Conservation (phyloP, 176 grass and related monocot genomes). For the Guadua angustifolia region DNA sequence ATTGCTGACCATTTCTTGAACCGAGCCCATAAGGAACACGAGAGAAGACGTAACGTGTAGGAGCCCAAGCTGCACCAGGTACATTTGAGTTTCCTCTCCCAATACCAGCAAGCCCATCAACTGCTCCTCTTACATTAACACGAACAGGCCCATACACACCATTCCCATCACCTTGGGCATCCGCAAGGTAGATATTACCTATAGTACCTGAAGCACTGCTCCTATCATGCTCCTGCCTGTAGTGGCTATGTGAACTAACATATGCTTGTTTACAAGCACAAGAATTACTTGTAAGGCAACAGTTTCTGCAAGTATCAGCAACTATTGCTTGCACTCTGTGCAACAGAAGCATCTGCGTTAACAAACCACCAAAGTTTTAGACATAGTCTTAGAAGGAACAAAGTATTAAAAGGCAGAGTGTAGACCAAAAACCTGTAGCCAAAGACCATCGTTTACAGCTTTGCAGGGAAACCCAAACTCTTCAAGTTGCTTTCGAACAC, state of each 20-base stretch:
- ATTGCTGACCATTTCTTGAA: conserved; percentile 79
- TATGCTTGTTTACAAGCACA: conserved; percentile 97
- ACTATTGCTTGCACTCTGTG: conserved; percentile 84
- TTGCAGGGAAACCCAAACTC: conserved; percentile 98
- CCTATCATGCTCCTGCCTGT: conserved; percentile 85
- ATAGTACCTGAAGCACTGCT: conserved; percentile 66
- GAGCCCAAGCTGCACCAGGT: conserved; percentile 80
- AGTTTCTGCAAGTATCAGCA: conserved; percentile 92
- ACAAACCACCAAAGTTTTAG: conserved; percentile 50
- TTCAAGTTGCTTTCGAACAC: conserved; percentile 92
- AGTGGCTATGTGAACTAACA: conserved; percentile 68
- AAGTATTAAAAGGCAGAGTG: conserved; percentile 21
- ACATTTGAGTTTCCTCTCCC: conserved; percentile 82
- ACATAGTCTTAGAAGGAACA: conserved; percentile 31
- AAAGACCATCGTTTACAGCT: conserved; percentile 97
- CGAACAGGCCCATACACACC: conserved; percentile 71
- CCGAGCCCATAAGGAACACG: conserved; percentile 84
- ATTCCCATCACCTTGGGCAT: conserved; percentile 80
- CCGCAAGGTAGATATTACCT: conserved; percentile 70
- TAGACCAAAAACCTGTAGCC: conserved; percentile 79
- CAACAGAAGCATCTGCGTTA: conserved; percentile 91
- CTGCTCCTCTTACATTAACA: conserved; percentile 85
- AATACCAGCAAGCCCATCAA: conserved; percentile 93
- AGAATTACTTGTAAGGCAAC: conserved; percentile 83
- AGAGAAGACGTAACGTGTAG: conserved; percentile 93